Evolutionary conservation across 805 yeast species (phyloP).

Genomic region (Blastobotrys chiropterorum): DNA sequence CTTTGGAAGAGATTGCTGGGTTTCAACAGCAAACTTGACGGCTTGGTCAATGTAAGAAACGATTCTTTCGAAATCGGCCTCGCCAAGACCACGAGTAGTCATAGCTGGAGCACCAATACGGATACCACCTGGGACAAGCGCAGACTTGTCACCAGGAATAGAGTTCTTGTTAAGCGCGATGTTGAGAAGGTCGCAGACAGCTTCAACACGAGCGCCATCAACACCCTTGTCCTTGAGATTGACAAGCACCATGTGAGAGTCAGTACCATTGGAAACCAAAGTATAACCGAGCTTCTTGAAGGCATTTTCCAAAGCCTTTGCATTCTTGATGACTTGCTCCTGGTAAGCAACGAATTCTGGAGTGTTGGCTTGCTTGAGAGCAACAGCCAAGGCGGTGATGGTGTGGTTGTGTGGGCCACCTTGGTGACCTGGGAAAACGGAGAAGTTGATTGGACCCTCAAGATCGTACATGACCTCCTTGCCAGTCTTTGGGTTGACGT

Average conservation of each 20-base stretch:
- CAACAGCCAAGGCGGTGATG: conserved; percentile 94
- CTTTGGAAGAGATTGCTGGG: conserved; percentile 76
- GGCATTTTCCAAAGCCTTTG: conserved; percentile 71
- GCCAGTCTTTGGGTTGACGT: conserved; percentile 81
- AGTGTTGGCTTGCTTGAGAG: conserved; percentile 85
- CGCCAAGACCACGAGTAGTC: conserved; percentile 95
- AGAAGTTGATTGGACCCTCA: conserved; percentile 92
- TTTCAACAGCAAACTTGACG: conserved; percentile 64
- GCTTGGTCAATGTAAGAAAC: conserved; percentile 77
- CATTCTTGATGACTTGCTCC: conserved; percentile 79
- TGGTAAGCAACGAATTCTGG: conserved; percentile 92
- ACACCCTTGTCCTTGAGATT: conserved; percentile 82
- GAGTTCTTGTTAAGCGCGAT: conserved; percentile 97
- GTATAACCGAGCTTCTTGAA: conserved; percentile 69
- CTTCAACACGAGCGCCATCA: conserved; percentile 96
- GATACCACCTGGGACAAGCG: conserved; percentile 93
- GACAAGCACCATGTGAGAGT: conserved; percentile 92
- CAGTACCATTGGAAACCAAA: conserved; percentile 92
- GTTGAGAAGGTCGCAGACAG: conserved; percentile 89
- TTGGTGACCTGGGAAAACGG: conserved; percentile 99
- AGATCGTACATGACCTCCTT: conserved; percentile 85
- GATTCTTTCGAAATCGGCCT: conserved; percentile 75
- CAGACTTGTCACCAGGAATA: conserved; percentile 95
- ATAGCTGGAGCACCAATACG: conserved; percentile 98
- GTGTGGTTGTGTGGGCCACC: conserved; percentile 99